Evolutionary conservation across 1,139 yeast genomes (phyloP).

Genomic region (Meyerozyma guilliermondii): DNA sequence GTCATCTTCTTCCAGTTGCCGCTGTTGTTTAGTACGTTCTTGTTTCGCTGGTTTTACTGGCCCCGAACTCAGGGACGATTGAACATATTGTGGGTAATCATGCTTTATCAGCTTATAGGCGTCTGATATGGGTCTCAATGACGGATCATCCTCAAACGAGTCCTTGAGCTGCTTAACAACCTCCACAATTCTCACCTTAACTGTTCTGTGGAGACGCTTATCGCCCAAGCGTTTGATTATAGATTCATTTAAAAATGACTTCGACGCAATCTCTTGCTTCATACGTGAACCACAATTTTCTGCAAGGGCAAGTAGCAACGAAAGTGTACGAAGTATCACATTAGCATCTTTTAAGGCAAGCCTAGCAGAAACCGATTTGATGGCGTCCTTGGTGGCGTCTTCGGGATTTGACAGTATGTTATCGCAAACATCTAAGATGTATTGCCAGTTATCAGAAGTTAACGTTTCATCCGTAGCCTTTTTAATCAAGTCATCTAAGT

Average conservation of each 20-base stretch:
- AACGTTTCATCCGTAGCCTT: constrained; percentile 86
- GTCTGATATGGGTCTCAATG: constrained; percentile 64
- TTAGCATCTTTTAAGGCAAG: constrained; percentile 70
- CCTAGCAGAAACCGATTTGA: constrained; percentile 46
- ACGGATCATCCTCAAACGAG: constrained; percentile 65
- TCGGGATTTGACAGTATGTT: constrained; percentile 71
- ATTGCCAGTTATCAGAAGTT: constrained; percentile 82
- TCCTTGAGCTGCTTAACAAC: constrained; percentile 60
- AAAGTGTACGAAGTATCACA: constrained; percentile 65
- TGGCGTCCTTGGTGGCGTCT: constrained; percentile 47
- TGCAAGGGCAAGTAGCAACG: constrained; percentile 72
- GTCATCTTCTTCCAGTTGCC: constrained; percentile 70
- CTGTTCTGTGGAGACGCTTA: constrained; percentile 55
- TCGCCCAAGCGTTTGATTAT: constrained; percentile 55
- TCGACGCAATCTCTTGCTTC: constrained; percentile 76
- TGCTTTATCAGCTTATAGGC: constrained; percentile 44
- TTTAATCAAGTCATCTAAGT: constrained; percentile 22
- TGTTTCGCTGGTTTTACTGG: constrained; percentile 64
- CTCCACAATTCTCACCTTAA: constrained; percentile 63
- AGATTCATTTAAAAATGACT: constrained; percentile 51
- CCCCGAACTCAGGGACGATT: constrained; percentile 10
- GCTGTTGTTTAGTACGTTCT: constrained; percentile 43
- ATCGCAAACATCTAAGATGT: constrained; percentile 79
- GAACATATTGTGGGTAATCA: constrained; percentile 42
- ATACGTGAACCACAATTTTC: constrained; percentile 91